Conservation (phyloP, 371 early-diverging fungal genomes). For the Saksenaea vasiformis region DNA sequence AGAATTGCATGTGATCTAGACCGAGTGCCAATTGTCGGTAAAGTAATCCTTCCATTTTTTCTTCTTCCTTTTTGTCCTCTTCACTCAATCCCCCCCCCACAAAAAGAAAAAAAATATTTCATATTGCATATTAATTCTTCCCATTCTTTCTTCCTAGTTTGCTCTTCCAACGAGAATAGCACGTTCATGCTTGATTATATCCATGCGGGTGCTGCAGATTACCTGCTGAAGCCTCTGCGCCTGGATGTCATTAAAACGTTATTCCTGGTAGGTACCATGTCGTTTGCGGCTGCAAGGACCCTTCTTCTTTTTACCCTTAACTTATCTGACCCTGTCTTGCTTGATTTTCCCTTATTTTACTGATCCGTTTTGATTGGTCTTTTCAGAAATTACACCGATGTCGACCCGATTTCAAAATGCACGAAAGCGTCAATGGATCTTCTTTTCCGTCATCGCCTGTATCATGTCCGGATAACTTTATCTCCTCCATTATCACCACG, state of each 20-base stretch:
- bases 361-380: neutral
- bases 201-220: slow-evolving; percentile 58
- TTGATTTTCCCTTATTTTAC: neutral
- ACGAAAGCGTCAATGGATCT: slow-evolving; percentile 13
- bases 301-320: neutral
- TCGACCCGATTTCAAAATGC: slow-evolving; percentile 15
- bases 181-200: slow-evolving; percentile 46
- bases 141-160: slow-evolving; percentile 23
- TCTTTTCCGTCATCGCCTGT: slow-evolving; percentile 13
- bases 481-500: slow-evolving; percentile 4
- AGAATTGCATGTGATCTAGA: slow-evolving; percentile 17
- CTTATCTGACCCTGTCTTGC: neutral
- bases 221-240: slow-evolving; percentile 55
- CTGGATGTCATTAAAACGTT: slow-evolving; percentile 54
- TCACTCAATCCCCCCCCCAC: neutral
- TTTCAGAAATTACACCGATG: slow-evolving; percentile 18
- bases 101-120: neutral
- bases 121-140: slow-evolving; percentile 6
- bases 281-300: neutral
- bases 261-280: slow-evolving; percentile 44
- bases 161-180: slow-evolving; percentile 33
- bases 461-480: slow-evolving; percentile 12
- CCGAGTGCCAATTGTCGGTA: slow-evolving; percentile 3
- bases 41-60: neutral
- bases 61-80: neutral